Percentiles rank a stretch among this genome's conserved stretches.
Evolutionary conservation across 2,329 filamentous ascomycete genomes (phyloP).

Genomic region (Cordyceps pruinosa): DNA sequence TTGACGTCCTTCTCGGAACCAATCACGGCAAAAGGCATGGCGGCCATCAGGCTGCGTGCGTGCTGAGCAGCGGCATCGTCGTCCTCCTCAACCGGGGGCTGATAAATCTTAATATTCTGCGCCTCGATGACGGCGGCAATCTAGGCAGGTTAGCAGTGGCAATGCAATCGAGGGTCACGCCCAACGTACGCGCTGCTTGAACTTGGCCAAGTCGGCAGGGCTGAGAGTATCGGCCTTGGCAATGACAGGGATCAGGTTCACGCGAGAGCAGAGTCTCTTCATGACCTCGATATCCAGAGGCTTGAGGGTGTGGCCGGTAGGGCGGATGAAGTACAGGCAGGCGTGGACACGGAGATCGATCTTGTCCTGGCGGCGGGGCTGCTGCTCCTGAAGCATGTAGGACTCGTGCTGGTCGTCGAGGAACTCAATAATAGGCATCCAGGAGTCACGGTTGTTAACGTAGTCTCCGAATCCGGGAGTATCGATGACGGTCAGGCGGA

Average conservation of each 20-base stretch:
- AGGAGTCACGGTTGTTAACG: constrained; percentile 99
- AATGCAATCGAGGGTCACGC: neutral
- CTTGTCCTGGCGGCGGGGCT: constrained; percentile 95
- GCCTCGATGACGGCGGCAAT: constrained; percentile 93
- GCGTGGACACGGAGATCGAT: constrained; percentile 98
- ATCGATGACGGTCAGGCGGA: constrained; percentile 97
- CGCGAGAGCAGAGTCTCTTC: constrained; percentile 96
- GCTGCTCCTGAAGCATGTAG: constrained; percentile 99
- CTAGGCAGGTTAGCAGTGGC: constrained; percentile 40
- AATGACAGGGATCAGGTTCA: constrained; percentile 97
- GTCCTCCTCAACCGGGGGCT: constrained; percentile 94
- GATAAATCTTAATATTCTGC: constrained; percentile 99
- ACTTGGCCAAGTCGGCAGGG: constrained; percentile 81
- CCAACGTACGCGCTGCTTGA: constrained; percentile 81
- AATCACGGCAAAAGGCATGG: constrained; percentile 98
- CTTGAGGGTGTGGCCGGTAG: constrained; percentile 96
- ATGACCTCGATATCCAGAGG: constrained; percentile 99
- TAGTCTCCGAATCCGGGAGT: constrained; percentile 99
- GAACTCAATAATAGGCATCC: constrained; percentile 99
- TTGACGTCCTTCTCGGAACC: constrained; percentile 99
- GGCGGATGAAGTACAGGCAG: constrained; percentile 98
- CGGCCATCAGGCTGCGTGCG: constrained; percentile 86
- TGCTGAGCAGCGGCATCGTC: constrained; percentile 94
- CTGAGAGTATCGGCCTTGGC: constrained; percentile 98
- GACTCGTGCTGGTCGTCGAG: constrained; percentile 99